Conservation (phyloP, 495 filamentous ascomycete genomes). For the Xylaria curta region DNA sequence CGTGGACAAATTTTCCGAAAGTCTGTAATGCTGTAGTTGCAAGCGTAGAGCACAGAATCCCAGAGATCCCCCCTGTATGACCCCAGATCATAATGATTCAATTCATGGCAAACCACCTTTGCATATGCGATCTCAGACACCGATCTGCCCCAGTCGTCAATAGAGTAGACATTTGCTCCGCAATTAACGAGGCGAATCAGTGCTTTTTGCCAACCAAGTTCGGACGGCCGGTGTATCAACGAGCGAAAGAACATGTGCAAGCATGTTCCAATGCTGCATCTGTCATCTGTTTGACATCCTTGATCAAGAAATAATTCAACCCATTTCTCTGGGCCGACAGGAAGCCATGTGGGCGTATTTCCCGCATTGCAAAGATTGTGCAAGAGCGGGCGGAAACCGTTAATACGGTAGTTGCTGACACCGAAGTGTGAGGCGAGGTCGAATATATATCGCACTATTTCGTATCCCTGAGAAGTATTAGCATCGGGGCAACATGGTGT, state of each 20-base stretch:
- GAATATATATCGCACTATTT: conserved; percentile 11
- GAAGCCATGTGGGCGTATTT: conserved; percentile 20
- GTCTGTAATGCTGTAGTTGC: conserved; percentile 8
- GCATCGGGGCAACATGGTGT: not conserved
- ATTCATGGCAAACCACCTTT: conserved; percentile 2
- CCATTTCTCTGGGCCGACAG: conserved; percentile 12
- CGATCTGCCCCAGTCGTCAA: conserved; percentile 11
- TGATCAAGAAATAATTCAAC: conserved; percentile 15
- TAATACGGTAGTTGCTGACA: conserved; percentile 11
- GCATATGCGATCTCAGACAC: conserved; percentile 18
- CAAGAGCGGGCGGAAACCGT: not conserved
- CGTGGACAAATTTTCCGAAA: not conserved
- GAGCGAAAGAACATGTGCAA: conserved; percentile 24
- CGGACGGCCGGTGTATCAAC: conserved; percentile 20
- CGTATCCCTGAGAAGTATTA: conserved; percentile 11
- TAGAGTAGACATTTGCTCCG: conserved; percentile 8
- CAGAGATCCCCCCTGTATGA: conserved; percentile 20
- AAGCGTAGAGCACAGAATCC: conserved; percentile 16
- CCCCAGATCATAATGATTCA: not conserved
- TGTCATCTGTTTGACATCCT: conserved; percentile 10
- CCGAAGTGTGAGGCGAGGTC: conserved; percentile 10
- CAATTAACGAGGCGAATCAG: conserved; percentile 17
- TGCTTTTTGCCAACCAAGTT: conserved; percentile 20
- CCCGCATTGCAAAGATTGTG: conserved; percentile 7
- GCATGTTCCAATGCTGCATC: conserved; percentile 19